A percentile compares a stretch with the other conserved stretches of the same genome.
These are phyloP conservation scores for Helenozyma baotianmanensis DNA, from an alignment of 805 yeast genomes.

Conservation along the genomic window DNA sequence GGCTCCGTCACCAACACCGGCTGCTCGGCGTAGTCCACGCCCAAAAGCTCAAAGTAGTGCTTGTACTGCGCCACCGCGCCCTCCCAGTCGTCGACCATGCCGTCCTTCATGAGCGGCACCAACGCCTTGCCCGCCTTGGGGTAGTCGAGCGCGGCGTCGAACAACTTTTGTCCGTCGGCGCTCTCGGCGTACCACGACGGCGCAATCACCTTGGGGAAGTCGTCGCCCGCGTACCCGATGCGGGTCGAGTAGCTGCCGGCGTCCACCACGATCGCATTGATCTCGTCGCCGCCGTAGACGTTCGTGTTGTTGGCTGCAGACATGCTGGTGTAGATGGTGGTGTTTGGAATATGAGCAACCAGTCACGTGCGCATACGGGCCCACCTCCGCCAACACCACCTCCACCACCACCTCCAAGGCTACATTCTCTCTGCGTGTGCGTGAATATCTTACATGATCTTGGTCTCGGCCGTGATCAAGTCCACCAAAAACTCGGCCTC, in stretches of 20 bases:
- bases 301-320: constrained; percentile 14
- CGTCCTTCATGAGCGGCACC: constrained; percentile 55
- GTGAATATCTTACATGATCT: constrained; percentile 32
- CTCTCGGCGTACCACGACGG: constrained; percentile 60
- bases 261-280: constrained; percentile 85
- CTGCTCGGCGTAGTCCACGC: constrained; percentile 55
- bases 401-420: no score
- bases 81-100: constrained; percentile 79
- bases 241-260: constrained; percentile 84
- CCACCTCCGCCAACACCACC: no score
- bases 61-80: constrained; percentile 71
- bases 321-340: constrained; percentile 4
- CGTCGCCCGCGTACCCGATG: constrained; percentile 91
- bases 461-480: constrained; percentile 62
- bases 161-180: constrained; percentile 20
- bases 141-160: constrained; percentile 41
- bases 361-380: no score
- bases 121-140: constrained; percentile 52
- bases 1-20: constrained; percentile 86
- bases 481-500: constrained; percentile 80
- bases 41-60: constrained; percentile 51
- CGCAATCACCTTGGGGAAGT: constrained; percentile 68
- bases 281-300: constrained; percentile 61
- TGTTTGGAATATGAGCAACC: no score
- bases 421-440: no score